Evolutionary conservation across 2,329 filamentous ascomycete species (phyloP), one percentile per base, ranked within the genome.

Genomic region (Bimuria novae-zelandiae): DNA sequence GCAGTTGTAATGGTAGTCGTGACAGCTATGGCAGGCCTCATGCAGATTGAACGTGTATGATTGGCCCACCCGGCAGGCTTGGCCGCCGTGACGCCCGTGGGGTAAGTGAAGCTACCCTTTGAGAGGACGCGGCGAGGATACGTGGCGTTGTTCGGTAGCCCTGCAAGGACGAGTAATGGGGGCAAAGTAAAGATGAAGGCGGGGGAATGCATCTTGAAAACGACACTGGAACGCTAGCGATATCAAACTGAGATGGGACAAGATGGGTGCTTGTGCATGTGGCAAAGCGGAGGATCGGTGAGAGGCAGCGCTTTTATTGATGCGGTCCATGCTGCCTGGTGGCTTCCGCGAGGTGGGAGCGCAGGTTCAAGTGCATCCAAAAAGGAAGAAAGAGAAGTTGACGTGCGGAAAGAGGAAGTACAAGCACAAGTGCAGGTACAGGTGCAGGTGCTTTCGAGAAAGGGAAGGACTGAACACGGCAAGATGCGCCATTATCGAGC

Each of bases 141-240:
- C n/a, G 23, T 36, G 43, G 19, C 10, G 14, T 46, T 36, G 5
- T 11, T 35, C 14, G 16, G 27, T n/a, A n/a, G n/a, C 21, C 5
- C 25, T 14, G 50, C 45, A 8, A 30, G 30, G 16, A 32, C 33
- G 2, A 33, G 16, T 2, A 32, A 44, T 32, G 30, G 23, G n/a
- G 44, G n/a, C 16, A 36, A 7, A 21, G 30, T 32, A 44, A 39
- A 23, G 44, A 49, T 39, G 30, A 53, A 44, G 22, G 39, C 16
- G 23, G 25, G 40, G 43, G 14, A 47, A 43, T 43, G 43, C 50
- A 52, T 52, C 25, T 33, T 42, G 35, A 37, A 30, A 21, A 25
- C 36, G 16, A 37, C 41, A 11, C 30, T 7, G 16, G 32, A 12
- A 11, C 16, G 22, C 23, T 45, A 45, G 23, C 10, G 49, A 51